A percentile compares a stretch with the other conserved stretches of the same genome.
These are phyloP conservation scores for Limonium bicolor DNA, from an alignment of 148 eudicot species.

Conservation along the genomic window DNA sequence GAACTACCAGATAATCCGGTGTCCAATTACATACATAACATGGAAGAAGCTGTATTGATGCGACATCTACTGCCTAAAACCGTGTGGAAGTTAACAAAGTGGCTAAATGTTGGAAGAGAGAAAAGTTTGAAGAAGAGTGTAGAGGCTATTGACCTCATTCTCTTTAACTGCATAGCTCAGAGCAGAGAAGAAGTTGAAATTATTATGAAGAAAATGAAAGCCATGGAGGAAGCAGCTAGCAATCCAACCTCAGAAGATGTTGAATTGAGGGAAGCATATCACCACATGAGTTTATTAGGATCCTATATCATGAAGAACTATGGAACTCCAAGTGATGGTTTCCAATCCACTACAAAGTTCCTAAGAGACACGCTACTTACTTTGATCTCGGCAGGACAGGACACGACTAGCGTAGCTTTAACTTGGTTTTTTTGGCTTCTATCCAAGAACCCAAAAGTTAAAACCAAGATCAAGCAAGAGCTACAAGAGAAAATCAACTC, in stretches of 20 bases:
- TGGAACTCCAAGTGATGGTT: not conserved
- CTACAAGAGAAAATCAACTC: not conserved
- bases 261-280: too few relatives aligned
- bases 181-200: slow-evolving; percentile 19
- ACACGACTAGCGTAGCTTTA: slow-evolving; percentile 12
- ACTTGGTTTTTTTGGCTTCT: slow-evolving; percentile 18
- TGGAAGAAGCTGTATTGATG: slow-evolving; percentile 20
- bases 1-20: slow-evolving; percentile 19
- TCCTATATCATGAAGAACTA: slow-evolving; percentile 7
- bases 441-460: slow-evolving; percentile 7
- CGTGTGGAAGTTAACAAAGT: slow-evolving; percentile 37
- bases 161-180: slow-evolving; percentile 12
- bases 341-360: not conserved
- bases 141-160: slow-evolving; percentile 21
- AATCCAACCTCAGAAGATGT: too few relatives aligned
- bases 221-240: slow-evolving; percentile 2
- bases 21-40: slow-evolving; percentile 27
- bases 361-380: slow-evolving; percentile 7
- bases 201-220: not conserved
- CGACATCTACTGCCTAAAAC: slow-evolving; percentile 26
- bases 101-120: slow-evolving; percentile 38
- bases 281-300: slow-evolving; percentile 14
- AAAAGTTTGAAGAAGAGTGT: slow-evolving; percentile 16
- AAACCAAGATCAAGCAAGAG: slow-evolving; percentile 12
- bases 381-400: slow-evolving; percentile 14